Percentiles rank a stretch among this genome's conserved stretches.
These are phyloP conservation scores for Dactylis glomerata DNA, from an alignment of 176 grass and related monocot genomes.

Conservation along the genomic window DNA sequence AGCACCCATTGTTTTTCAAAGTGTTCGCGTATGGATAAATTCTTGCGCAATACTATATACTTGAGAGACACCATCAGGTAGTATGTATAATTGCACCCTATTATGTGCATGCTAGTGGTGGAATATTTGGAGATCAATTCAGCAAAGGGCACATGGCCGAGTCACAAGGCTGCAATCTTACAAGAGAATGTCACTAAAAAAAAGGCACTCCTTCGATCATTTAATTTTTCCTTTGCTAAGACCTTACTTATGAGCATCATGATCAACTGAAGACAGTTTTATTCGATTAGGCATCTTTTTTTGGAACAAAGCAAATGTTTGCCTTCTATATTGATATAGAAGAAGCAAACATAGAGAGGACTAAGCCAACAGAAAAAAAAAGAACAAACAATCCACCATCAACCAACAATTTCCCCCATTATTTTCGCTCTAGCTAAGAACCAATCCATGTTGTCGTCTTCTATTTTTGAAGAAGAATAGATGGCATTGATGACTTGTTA, in stretches of 20 bases:
- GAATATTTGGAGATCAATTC: neutral
- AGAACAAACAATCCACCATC: too few relatives aligned
- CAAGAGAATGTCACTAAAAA: neutral
- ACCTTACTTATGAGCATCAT: neutral
- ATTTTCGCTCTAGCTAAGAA: too few relatives aligned
- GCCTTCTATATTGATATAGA: too few relatives aligned
- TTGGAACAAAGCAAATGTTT: too few relatives aligned
- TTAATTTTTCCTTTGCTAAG: neutral
- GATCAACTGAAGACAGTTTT: neutral
- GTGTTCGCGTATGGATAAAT: neutral
- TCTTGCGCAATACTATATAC: neutral
- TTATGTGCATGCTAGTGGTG: neutral
- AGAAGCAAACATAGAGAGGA: too few relatives aligned
- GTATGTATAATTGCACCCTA: constrained; percentile 4
- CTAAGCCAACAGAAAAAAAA: too few relatives aligned
- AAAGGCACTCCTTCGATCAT: neutral
- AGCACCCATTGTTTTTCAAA: neutral
- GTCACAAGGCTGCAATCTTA: neutral
- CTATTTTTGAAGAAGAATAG: too few relatives aligned
- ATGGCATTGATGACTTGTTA: too few relatives aligned
- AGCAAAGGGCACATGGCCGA: neutral
- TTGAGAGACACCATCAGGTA: neutral
- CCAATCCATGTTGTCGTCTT: too few relatives aligned
- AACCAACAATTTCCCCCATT: too few relatives aligned
- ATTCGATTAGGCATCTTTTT: neutral